phyloP scores from a whole-genome alignment of 192 early-diverging fungal species.

The Mortierella antarctica region DNA sequence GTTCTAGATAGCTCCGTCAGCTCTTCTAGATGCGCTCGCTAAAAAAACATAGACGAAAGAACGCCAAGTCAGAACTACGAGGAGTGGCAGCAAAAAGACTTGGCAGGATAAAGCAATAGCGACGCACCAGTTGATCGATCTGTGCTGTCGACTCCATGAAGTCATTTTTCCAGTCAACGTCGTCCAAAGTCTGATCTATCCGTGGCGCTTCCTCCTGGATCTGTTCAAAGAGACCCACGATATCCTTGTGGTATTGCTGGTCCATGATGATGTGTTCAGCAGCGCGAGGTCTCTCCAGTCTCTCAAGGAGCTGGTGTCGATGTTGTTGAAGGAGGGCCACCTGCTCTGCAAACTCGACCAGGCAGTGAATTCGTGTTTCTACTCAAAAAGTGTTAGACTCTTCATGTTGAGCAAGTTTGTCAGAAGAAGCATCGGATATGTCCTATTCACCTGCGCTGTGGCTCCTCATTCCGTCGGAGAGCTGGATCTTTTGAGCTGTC shows the following conservation, averaged over 20 bases:
- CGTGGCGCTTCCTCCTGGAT: conserved; percentile 9
- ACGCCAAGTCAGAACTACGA: neutral
- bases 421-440: neutral
- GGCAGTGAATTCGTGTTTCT: conserved; percentile 16
- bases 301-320: conserved; percentile 6
- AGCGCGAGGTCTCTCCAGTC: neutral
- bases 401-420: neutral
- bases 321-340: neutral
- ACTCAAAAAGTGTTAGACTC: neutral
- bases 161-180: neutral
- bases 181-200: conserved; percentile 3
- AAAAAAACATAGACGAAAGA: neutral
- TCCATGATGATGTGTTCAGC: neutral
- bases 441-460: neutral
- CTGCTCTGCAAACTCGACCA: conserved; percentile 2
- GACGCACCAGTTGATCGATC: neutral
- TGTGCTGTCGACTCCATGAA: neutral
- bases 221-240: conserved; percentile 4
- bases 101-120: neutral
- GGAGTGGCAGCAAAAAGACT: neutral
- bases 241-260: conserved; percentile 10
- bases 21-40: conserved; percentile 1
- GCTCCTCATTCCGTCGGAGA: neutral
- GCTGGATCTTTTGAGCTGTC: conserved; percentile 1
- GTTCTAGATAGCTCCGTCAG: neutral